These are phyloP conservation scores for Phytophthora crassamura DNA, from an alignment of 352 stramenopile species.

Conservation along the genomic window DNA sequence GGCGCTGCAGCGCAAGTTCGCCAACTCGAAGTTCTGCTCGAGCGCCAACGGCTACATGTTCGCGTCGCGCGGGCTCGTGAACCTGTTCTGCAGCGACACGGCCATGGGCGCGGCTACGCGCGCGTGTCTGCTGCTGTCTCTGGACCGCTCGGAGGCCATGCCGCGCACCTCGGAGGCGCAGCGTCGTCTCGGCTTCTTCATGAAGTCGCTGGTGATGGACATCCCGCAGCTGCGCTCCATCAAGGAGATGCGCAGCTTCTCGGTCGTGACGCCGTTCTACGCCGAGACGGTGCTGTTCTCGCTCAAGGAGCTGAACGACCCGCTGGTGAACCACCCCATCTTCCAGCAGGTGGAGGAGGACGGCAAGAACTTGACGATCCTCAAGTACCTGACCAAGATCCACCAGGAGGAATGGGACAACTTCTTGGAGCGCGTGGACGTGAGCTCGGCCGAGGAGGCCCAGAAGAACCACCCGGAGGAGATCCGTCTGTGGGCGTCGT, in stretches of 20 bases:
- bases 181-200: slow-evolving; percentile 85
- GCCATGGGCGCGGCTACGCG: slow-evolving; percentile 78
- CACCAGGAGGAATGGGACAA: slow-evolving; percentile 89
- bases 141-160: slow-evolving; percentile 76
- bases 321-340: slow-evolving; percentile 85
- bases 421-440: slow-evolving; percentile 84
- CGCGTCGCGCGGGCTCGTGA: slow-evolving; percentile 69
- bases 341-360: slow-evolving; percentile 87
- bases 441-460: slow-evolving; percentile 73
- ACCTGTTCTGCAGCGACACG: slow-evolving; percentile 75
- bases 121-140: slow-evolving; percentile 66
- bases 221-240: slow-evolving; percentile 82
- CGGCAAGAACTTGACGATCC: slow-evolving; percentile 85
- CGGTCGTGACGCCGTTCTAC: slow-evolving; percentile 87
- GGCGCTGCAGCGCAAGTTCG: slow-evolving; percentile 71
- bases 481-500: slow-evolving; percentile 84
- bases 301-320: slow-evolving; percentile 81
- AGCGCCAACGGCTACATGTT: slow-evolving; percentile 73
- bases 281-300: slow-evolving; percentile 84
- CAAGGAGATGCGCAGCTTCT: slow-evolving; percentile 88
- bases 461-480: slow-evolving; percentile 76
- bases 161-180: slow-evolving; percentile 66
- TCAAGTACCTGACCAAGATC: slow-evolving; percentile 88
- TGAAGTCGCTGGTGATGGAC: slow-evolving; percentile 89
- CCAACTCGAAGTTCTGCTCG: slow-evolving; percentile 79